phyloP scores from a whole-genome alignment of 2,329 filamentous ascomycete genomes.

The Chaetothyriales sp. region DNA sequence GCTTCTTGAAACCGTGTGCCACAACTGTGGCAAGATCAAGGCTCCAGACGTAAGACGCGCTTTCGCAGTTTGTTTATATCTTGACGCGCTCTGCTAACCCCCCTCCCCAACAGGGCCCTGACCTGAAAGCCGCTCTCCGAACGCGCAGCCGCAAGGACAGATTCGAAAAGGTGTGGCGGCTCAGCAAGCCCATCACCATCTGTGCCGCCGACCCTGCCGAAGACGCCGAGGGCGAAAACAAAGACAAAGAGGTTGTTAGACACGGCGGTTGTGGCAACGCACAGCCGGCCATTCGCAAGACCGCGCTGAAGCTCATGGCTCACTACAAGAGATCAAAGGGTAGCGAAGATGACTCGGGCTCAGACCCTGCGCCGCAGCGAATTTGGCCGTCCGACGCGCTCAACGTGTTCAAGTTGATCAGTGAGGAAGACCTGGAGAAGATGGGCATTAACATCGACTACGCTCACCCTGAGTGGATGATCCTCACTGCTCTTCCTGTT shows the following conservation, averaged over 20 bases:
- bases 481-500: slow-evolving; percentile 85
- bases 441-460: slow-evolving; percentile 92
- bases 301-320: slow-evolving; percentile 66
- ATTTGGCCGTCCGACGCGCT: slow-evolving; percentile 76
- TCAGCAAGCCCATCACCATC: slow-evolving; percentile 74
- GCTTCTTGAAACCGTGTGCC: slow-evolving; percentile 94
- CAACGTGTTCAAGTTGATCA: slow-evolving; percentile 73
- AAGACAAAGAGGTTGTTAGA: slow-evolving; percentile 34
- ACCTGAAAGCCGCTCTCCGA: slow-evolving; percentile 66
- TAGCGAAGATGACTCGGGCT: slow-evolving; percentile 55
- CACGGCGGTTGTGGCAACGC: slow-evolving; percentile 90
- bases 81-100: slow-evolving; percentile 24
- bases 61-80: slow-evolving; percentile 22
- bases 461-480: slow-evolving; percentile 95
- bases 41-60: slow-evolving; percentile 89
- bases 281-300: slow-evolving; percentile 76
- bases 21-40: slow-evolving; percentile 96
- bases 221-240: slow-evolving; percentile 53
- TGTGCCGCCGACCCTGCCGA: slow-evolving; percentile 65
- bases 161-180: slow-evolving; percentile 80
- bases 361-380: slow-evolving; percentile 60
- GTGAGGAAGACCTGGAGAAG: slow-evolving; percentile 62
- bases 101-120: slow-evolving; percentile 9
- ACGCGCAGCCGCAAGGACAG: slow-evolving; percentile 86
- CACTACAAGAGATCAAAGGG: slow-evolving; percentile 57